phyloP scores from a whole-genome alignment of 495 filamentous ascomycete genomes.

The Echria macrotheca region DNA sequence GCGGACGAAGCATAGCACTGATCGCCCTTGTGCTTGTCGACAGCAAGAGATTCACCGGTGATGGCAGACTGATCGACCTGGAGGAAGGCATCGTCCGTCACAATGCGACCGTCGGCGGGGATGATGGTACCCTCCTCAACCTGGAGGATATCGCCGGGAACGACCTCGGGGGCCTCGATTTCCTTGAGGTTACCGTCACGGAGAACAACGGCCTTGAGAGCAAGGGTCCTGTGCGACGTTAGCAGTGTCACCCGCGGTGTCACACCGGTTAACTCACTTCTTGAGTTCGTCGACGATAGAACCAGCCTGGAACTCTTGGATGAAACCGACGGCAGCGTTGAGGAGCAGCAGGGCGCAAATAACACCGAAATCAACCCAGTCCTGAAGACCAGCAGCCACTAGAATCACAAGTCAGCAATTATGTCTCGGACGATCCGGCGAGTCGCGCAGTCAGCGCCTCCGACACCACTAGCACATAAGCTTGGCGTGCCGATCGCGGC shows the following conservation, averaged over 20 bases:
- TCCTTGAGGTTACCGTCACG: constrained; percentile 69
- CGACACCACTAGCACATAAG: too few relatives aligned
- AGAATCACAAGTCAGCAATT: constrained; percentile 11
- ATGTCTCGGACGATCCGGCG: background rate
- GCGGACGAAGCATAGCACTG: constrained; percentile 76
- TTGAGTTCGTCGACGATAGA: constrained; percentile 90
- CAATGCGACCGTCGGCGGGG: constrained; percentile 79
- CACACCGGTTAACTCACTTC: constrained; percentile 39
- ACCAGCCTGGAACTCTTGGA: constrained; percentile 85
- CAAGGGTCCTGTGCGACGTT: constrained; percentile 52
- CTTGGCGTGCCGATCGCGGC: too few relatives aligned
- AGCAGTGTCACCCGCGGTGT: background rate
- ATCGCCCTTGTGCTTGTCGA: constrained; percentile 78
- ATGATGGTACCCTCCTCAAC: constrained; percentile 90
- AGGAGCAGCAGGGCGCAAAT: constrained; percentile 68
- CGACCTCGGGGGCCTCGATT: constrained; percentile 70
- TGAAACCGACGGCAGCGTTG: constrained; percentile 80
- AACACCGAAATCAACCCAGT: constrained; percentile 80
- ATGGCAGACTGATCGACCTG: constrained; percentile 91
- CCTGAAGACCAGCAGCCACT: constrained; percentile 67
- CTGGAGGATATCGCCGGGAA: constrained; percentile 84
- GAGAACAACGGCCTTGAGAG: constrained; percentile 77
- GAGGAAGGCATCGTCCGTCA: constrained; percentile 72
- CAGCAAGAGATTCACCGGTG: constrained; percentile 87
- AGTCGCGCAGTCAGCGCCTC: too few relatives aligned